Percentiles rank a stretch among this genome's conserved stretches.
Conservation (phyloP, 2,329 filamentous ascomycete genomes). For the Sordariomycetes sp. region DNA sequence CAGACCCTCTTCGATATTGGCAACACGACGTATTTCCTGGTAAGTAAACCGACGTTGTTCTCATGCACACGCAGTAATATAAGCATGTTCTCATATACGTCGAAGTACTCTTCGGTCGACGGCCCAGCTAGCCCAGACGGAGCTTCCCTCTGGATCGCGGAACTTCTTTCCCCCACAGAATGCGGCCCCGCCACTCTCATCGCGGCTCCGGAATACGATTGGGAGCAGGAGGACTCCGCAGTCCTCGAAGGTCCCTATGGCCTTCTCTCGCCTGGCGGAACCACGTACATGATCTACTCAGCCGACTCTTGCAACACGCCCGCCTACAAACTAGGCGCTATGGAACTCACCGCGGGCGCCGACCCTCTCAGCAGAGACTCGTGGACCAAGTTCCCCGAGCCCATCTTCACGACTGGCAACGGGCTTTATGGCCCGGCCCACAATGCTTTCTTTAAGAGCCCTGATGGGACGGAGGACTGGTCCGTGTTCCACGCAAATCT, state of each 20-base stretch:
- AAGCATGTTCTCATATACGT: no score
- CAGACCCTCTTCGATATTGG: no score
- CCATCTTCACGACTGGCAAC: neutral
- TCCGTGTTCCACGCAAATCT: slow-evolving; percentile 41
- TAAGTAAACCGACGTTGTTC: no score
- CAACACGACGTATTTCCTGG: no score
- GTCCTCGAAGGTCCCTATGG: neutral
- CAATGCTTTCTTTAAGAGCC: slow-evolving; percentile 39
- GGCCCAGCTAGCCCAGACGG: no score
- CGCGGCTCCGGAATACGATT: neutral
- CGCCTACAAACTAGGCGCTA: neutral
- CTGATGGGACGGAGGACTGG: slow-evolving; percentile 38
- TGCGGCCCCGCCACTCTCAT: neutral
- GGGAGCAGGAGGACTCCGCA: neutral
- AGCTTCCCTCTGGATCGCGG: no score
- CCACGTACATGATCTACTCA: neutral
- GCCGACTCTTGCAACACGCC: neutral
- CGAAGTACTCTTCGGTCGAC: no score
- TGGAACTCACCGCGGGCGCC: neutral
- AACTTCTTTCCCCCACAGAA: no score
- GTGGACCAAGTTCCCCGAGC: neutral
- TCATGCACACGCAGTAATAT: no score
- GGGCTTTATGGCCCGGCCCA: neutral
- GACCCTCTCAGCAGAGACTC: neutral
- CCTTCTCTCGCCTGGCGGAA: neutral